Base-by-base conservation (phyloP, 2,329 filamentous ascomycete species). In the Claviceps purpurea region DNA sequence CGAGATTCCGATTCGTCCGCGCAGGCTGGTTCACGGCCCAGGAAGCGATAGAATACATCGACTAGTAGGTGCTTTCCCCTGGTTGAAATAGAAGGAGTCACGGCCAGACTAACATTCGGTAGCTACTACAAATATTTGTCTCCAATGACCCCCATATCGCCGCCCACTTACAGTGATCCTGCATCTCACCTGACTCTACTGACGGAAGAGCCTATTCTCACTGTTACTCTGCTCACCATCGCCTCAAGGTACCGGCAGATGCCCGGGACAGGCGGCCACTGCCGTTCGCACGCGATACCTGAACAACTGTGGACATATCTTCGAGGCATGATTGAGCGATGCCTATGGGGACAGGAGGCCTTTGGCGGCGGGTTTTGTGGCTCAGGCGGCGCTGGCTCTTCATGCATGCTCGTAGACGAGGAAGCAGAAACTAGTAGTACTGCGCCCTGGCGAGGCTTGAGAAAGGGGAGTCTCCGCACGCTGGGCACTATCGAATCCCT, bases 271-370 rank as follows among this genome's bases (percentile, higher is more conserved):
- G 89, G 89, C 2, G 85, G 87, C 1, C 77, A 84, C 56, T 94
- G 88, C 47, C 82, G 93, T 49, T 88, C 89, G 0, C 88, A 93
- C 61, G 85, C 89, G 47, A 95, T 98, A 51, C 93, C 97, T 59
- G 89, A 96, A 61, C 89, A 94, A 66, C 78, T 97, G 5, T 98
- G 93, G 93, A 87, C 83, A 34, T 95, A 96, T 63, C 77, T 97
- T 34, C 84, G 90, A 50, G 87, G 89, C 54, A 96, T 97, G 87
- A 93, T 97, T 58, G 89, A 95, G 67, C 82, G 91, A 38, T 86
- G 95, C 58, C 82, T 97, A 40, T 97, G 89, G 86, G 93, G 90
- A 8, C 91, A 96, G 64, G 91, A 97, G 66, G 89, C 94, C 50
- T 96, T 96, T 62, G 91, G 89, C 34, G 88, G 88, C 26, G 89